Conservation (phyloP, 1,139 yeast species). For the Protomyces pachydermus region DNA sequence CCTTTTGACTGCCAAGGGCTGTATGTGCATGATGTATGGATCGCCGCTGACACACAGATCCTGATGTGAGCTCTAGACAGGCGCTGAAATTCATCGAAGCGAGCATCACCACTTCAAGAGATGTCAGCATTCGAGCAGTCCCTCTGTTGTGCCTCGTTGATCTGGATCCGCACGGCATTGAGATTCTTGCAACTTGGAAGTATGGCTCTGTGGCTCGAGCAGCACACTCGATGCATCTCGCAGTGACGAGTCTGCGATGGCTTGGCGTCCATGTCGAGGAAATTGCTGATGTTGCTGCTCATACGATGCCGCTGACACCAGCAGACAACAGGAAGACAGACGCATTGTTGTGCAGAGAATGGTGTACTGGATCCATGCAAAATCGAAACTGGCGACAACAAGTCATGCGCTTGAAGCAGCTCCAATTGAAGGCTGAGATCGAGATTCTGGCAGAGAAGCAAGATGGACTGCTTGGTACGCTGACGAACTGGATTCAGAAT, state of each 20-base stretch:
- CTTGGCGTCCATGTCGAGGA: constrained; percentile 38
- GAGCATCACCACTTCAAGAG: constrained; percentile 1
- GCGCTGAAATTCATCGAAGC: constrained; percentile 47
- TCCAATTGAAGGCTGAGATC: constrained; percentile 15
- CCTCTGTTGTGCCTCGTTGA: constrained; percentile 51
- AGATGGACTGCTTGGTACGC: neutral
- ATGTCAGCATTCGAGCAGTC: constrained; percentile 40
- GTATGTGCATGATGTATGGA: neutral
- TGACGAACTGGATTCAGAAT: neutral
- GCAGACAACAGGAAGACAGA: constrained; percentile 5
- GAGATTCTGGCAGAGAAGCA: constrained; percentile 2
- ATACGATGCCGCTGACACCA: neutral
- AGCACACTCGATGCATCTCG: constrained; percentile 26
- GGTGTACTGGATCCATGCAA: neutral
- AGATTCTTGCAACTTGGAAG: constrained; percentile 50
- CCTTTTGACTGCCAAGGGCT: constrained; percentile 28
- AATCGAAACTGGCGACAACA: constrained; percentile 1
- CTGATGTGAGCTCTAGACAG: constrained; percentile 61
- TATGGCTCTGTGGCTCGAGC: constrained; percentile 35
- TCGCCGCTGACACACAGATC: constrained; percentile 50
- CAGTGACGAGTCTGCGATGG: constrained; percentile 34
- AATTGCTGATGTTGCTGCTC: neutral
- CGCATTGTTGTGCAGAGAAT: neutral
- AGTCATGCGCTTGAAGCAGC: neutral
- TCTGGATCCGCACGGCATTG: constrained; percentile 68